These are phyloP conservation scores for Trametes gibbosa DNA, from an alignment of 768 basidiomycete genomes.

Conservation along the genomic window DNA sequence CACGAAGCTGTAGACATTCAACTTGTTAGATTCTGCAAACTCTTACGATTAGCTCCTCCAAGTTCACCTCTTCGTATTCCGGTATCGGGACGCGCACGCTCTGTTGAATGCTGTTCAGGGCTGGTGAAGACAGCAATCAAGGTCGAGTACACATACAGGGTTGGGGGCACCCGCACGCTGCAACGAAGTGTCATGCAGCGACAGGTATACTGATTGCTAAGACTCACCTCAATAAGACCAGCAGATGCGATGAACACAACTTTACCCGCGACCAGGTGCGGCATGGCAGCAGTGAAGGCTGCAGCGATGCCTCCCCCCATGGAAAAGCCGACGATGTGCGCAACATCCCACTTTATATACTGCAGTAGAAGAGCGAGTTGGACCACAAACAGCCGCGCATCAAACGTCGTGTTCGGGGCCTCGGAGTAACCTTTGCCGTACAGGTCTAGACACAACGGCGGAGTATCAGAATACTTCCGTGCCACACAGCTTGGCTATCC, in stretches of 20 bases:
- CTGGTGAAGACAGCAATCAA: not conserved
- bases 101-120: not conserved
- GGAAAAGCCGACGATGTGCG: slow-evolving; percentile 65
- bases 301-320: slow-evolving; percentile 81
- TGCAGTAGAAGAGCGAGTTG: slow-evolving; percentile 84
- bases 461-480: not conserved
- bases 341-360: slow-evolving; percentile 66
- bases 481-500: not conserved
- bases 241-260: slow-evolving; percentile 65
- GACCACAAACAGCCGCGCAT: slow-evolving; percentile 58
- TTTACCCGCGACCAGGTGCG: slow-evolving; percentile 62
- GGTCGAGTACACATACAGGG: not conserved
- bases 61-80: slow-evolving; percentile 11
- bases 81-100: not conserved
- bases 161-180: not conserved
- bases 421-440: slow-evolving; percentile 84
- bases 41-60: not conserved
- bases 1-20: slow-evolving; percentile 48
- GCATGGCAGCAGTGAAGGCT: slow-evolving; percentile 66
- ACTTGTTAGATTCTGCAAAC: not conserved
- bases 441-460: slow-evolving; percentile 47
- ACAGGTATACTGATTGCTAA: too few species aligned
- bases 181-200: not conserved
- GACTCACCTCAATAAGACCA: slow-evolving; percentile 46
- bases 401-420: slow-evolving; percentile 64